Conservation (phyloP, 1,139 yeast genomes). For the Yamadazyma pseudoaaseri region DNA sequence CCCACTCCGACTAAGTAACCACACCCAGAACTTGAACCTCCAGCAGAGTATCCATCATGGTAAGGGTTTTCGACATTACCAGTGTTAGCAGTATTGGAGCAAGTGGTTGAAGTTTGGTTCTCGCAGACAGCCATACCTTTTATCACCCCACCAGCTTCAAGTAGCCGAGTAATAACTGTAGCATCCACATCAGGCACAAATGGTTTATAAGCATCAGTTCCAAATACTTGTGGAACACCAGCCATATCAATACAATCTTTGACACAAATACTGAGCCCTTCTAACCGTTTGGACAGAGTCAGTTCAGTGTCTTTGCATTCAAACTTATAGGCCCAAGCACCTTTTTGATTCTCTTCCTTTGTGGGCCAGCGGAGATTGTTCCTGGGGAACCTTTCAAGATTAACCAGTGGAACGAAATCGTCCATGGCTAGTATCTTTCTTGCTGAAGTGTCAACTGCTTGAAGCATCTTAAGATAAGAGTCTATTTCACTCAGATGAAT, state of each 20-base stretch:
- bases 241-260: slow-evolving; percentile 16
- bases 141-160: slow-evolving; percentile 14
- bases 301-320: slow-evolving; percentile 27
- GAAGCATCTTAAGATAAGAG: no score
- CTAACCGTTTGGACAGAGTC: slow-evolving; percentile 14
- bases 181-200: slow-evolving; percentile 15
- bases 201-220: slow-evolving; percentile 14
- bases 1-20: slow-evolving; percentile 14
- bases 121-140: slow-evolving; percentile 15
- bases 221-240: slow-evolving; percentile 16
- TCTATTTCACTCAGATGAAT: no score
- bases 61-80: slow-evolving; percentile 15
- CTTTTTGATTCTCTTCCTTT: slow-evolving; percentile 21
- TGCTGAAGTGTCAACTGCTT: no score
- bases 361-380: slow-evolving; percentile 20
- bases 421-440: no score
- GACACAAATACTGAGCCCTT: slow-evolving; percentile 25
- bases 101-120: slow-evolving; percentile 15
- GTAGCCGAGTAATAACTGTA: slow-evolving; percentile 13
- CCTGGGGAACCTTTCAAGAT: no score
- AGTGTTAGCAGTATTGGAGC: slow-evolving; percentile 15
- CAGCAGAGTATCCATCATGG: slow-evolving; percentile 15
- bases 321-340: slow-evolving; percentile 38
- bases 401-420: no score
- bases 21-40: slow-evolving; percentile 16